Conservation (phyloP, 345 rosid genomes). For the Microthlaspi erraticum region DNA sequence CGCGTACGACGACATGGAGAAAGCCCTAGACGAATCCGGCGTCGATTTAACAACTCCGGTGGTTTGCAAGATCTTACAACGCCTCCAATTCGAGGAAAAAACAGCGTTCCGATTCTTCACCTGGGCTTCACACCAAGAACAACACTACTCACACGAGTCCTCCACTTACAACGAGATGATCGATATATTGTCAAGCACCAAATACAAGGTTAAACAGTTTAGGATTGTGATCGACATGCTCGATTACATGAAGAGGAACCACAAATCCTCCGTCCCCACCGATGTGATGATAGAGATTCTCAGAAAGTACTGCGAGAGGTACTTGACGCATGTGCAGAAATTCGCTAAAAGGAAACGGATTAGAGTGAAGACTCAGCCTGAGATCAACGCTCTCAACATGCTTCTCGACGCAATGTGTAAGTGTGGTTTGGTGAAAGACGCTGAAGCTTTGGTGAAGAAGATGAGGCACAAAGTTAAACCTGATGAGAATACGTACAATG, state of each 20-base stretch:
- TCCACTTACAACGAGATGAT: conserved; percentile 73
- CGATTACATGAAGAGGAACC: conserved; percentile 79
- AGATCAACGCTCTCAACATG: conserved; percentile 84
- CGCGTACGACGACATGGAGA: conserved; percentile 61
- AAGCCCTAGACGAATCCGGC: conserved; percentile 59
- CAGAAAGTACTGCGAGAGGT: conserved; percentile 72
- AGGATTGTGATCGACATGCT: conserved; percentile 80
- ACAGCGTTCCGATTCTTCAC: conserved; percentile 76
- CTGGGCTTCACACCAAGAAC: conserved; percentile 71
- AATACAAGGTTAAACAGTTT: conserved; percentile 79
- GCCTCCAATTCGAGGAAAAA: conserved; percentile 82
- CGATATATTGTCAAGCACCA: conserved; percentile 80
- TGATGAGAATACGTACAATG: conserved; percentile 66
- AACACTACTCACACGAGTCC: conserved; percentile 68
- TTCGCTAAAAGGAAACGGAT: conserved; percentile 86
- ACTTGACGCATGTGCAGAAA: conserved; percentile 81
- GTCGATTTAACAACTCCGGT: conserved; percentile 60
- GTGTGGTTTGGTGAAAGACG: conserved; percentile 77
- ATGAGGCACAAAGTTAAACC: conserved; percentile 68
- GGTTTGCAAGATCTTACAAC: conserved; percentile 63
- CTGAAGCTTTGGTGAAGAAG: conserved; percentile 60
- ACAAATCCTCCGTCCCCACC: conserved; percentile 55
- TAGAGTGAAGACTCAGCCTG: conserved; percentile 86
- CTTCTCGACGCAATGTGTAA: conserved; percentile 86
- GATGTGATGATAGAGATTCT: conserved; percentile 65